Evolutionary conservation across 768 basidiomycete genomes (phyloP).

Genomic region (Tricholoma sp.): DNA sequence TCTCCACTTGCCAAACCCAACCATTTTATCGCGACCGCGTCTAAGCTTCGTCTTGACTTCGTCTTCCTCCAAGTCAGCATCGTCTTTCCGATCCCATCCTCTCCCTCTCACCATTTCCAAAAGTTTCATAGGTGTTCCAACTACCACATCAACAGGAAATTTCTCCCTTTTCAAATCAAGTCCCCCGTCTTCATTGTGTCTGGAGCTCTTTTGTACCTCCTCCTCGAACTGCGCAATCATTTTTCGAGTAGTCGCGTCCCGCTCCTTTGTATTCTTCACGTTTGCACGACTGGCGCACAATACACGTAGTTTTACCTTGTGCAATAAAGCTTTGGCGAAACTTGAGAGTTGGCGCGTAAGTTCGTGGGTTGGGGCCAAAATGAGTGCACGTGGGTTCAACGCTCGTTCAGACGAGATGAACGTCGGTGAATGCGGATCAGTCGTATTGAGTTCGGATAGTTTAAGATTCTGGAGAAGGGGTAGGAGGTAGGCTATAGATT

Average conservation of each 20-base stretch:
- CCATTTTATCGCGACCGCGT: slow-evolving; percentile 31
- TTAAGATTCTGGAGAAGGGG: slow-evolving; percentile 81
- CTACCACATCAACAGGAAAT: slow-evolving; percentile 44
- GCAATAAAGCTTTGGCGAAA: slow-evolving; percentile 71
- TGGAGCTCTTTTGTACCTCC: slow-evolving; percentile 10
- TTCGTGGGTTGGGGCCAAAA: slow-evolving; percentile 89
- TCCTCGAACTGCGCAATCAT: slow-evolving; percentile 36
- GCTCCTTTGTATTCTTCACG: slow-evolving; percentile 23
- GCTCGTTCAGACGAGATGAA: slow-evolving; percentile 18
- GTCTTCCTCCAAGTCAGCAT: slow-evolving; percentile 12
- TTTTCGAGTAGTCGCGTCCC: slow-evolving; percentile 40
- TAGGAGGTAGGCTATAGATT: slow-evolving; percentile 86
- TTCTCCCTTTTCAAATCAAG: slow-evolving; percentile 18
- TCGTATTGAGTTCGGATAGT: slow-evolving; percentile 40
- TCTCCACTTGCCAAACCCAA: slow-evolving; percentile 36
- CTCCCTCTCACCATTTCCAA: slow-evolving; percentile 53
- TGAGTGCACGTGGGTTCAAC: slow-evolving; percentile 67
- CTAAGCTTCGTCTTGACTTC: slow-evolving; percentile 22
- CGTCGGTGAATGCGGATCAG: slow-evolving; percentile 2
- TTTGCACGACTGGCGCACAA: slow-evolving; percentile 66
- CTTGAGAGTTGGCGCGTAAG: slow-evolving; percentile 73
- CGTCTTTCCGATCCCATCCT: slow-evolving; percentile 43
- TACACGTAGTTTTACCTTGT: slow-evolving; percentile 73
- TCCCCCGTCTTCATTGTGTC: slow-evolving; percentile 7
- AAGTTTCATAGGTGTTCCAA: slow-evolving; percentile 61